Conservation (phyloP, 306 rosid genomes). For the Prunus kanzakura region DNA sequence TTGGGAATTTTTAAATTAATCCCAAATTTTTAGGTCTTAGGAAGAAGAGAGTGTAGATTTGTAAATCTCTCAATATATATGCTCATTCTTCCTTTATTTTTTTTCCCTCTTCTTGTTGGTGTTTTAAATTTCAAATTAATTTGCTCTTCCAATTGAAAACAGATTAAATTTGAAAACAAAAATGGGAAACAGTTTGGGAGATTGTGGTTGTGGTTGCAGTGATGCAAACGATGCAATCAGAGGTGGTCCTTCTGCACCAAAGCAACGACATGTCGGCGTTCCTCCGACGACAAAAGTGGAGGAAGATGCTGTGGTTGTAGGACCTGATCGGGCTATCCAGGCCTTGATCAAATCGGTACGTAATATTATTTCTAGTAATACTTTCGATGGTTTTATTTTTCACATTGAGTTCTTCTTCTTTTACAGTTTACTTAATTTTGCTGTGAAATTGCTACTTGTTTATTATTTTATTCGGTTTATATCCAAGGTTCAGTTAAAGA, state of each 20-base stretch:
- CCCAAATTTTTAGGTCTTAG: neutral
- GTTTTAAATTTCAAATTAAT: neutral
- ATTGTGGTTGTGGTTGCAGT: slow-evolving; percentile 14
- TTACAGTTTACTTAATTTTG: neutral
- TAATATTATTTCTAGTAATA: neutral
- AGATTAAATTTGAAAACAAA: neutral
- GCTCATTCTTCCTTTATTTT: neutral
- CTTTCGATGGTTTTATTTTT: neutral
- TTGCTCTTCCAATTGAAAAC: too few relatives aligned
- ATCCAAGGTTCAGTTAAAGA: neutral
- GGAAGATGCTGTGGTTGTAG: neutral
- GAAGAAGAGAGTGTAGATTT: neutral
- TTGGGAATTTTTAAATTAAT: neutral
- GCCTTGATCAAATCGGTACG: neutral
- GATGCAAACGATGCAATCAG: neutral
- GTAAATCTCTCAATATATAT: too few relatives aligned
- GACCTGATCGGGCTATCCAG: neutral
- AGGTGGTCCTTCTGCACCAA: neutral
- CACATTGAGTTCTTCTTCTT: neutral
- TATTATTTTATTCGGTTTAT: neutral
- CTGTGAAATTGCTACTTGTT: neutral
- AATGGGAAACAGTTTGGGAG: slow-evolving; percentile 8
- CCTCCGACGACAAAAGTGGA: neutral
- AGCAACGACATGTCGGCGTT: too few relatives aligned
- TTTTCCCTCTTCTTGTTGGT: neutral